A percentile compares a stretch with the other conserved stretches of the same genome.
phyloP scores from a whole-genome alignment of 805 yeast species.

The Candida tammaniensis region DNA sequence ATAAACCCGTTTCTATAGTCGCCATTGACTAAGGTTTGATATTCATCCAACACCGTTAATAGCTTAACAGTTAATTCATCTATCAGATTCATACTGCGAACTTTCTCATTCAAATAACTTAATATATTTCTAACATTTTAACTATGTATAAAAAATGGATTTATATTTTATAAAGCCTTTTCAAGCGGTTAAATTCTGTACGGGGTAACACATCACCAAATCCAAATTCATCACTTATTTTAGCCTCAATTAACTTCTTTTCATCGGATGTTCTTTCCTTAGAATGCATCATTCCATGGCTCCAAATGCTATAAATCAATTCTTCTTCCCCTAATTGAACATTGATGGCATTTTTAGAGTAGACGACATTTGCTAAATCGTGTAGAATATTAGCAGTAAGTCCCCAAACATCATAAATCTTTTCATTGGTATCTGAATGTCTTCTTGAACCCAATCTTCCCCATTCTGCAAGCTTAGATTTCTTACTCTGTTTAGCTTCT shows the following conservation, averaged over 20 bases:
- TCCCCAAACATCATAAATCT: constrained; percentile 77
- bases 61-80: too few species aligned
- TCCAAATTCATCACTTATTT: constrained; percentile 31
- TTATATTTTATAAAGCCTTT: constrained; percentile 35
- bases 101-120: too few species aligned
- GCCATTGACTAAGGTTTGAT: too few species aligned
- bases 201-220: constrained; percentile 46
- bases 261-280: constrained; percentile 54
- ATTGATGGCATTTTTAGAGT: constrained; percentile 17
- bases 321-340: constrained; percentile 59
- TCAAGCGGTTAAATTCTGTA: constrained; percentile 41
- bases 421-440: constrained; percentile 37
- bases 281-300: constrained; percentile 52
- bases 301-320: constrained; percentile 54
- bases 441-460: constrained; percentile 40
- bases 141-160: too few species aligned
- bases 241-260: constrained; percentile 41
- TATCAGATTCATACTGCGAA: too few species aligned
- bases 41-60: too few species aligned
- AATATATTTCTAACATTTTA: too few species aligned
- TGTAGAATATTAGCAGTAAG: constrained; percentile 76
- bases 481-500: constrained; percentile 1
- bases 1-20: too few species aligned
- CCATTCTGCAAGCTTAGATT: constrained; percentile 26
- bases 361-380: constrained; percentile 60